Evolutionary conservation across 2,329 filamentous ascomycete genomes (phyloP).

Genomic region (Cercospora sp.): DNA sequence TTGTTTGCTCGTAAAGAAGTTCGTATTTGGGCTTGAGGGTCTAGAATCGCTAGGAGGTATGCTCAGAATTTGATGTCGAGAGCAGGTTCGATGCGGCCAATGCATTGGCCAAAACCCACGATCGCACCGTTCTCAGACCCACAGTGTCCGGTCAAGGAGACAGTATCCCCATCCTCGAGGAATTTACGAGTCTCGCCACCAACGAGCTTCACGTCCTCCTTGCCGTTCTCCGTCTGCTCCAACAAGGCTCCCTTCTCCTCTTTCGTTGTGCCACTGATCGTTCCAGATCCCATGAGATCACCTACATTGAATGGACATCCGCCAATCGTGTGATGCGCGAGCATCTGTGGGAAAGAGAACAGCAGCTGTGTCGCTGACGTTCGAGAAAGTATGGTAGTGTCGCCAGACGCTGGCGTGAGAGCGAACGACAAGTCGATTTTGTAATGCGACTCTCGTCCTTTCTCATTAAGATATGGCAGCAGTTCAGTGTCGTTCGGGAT

Average conservation of each 20-base stretch:
- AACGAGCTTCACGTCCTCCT: slow-evolving; percentile 60
- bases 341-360: slow-evolving; percentile 83
- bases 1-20: background rate
- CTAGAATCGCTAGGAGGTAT: background rate
- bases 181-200: slow-evolving; percentile 69
- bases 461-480: slow-evolving; percentile 66
- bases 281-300: slow-evolving; percentile 75
- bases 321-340: slow-evolving; percentile 74
- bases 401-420: slow-evolving; percentile 51
- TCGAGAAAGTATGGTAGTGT: slow-evolving; percentile 53
- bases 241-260: slow-evolving; percentile 66
- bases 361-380: slow-evolving; percentile 67
- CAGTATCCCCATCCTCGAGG: slow-evolving; percentile 71
- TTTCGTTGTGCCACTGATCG: slow-evolving; percentile 66
- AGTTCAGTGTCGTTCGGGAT: slow-evolving; percentile 57
- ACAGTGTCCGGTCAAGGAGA: slow-evolving; percentile 66
- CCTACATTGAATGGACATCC: slow-evolving; percentile 73
- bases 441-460: slow-evolving; percentile 59
- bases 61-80: slow-evolving; percentile 21
- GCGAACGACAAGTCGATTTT: slow-evolving; percentile 71
- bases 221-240: slow-evolving; percentile 71
- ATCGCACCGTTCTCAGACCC: slow-evolving; percentile 62
- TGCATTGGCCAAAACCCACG: slow-evolving; percentile 76
- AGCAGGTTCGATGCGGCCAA: slow-evolving; percentile 59
- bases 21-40: background rate